Conservation (phyloP, 345 rosid species). For the Nasturtium officinale region DNA sequence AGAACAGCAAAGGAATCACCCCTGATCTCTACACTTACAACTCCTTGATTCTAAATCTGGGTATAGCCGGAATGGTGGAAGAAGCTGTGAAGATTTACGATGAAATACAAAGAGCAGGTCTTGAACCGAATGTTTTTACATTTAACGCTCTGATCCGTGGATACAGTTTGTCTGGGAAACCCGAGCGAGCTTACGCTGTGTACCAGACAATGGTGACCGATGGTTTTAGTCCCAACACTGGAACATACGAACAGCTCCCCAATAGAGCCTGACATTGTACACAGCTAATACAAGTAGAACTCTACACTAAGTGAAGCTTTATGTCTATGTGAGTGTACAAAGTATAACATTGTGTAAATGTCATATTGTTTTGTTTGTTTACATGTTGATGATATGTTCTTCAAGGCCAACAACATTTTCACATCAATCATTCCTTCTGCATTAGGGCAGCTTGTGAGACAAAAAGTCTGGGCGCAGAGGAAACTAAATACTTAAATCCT, state of each 20-base stretch:
- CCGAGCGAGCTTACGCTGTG: slow-evolving; percentile 68
- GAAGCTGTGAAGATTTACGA: slow-evolving; percentile 64
- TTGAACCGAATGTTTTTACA: slow-evolving; percentile 80
- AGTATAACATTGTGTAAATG: slow-evolving; percentile 39
- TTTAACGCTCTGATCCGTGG: slow-evolving; percentile 86
- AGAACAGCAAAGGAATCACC: too few species aligned
- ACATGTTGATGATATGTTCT: slow-evolving; percentile 34
- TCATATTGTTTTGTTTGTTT: slow-evolving; percentile 30
- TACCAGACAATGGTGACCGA: slow-evolving; percentile 80
- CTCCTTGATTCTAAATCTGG: slow-evolving; percentile 47
- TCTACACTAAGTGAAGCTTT: slow-evolving; percentile 25
- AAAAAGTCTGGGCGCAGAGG: slow-evolving; percentile 23
- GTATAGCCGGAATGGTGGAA: slow-evolving; percentile 66
- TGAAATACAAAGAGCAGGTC: slow-evolving; percentile 63
- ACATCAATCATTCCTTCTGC: slow-evolving; percentile 26
- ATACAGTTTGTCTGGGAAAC: slow-evolving; percentile 66
- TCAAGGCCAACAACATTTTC: slow-evolving; percentile 19
- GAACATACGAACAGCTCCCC: slow-evolving; percentile 90
- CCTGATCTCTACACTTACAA: too few species aligned
- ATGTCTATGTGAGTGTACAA: slow-evolving; percentile 36
- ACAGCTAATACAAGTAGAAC: slow-evolving; percentile 31
- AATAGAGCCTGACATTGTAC: slow-evolving; percentile 47
- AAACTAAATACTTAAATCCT: slow-evolving; percentile 9
- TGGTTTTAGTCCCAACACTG: slow-evolving; percentile 79
- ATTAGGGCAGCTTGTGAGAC: slow-evolving; percentile 15